A percentile compares a stretch with the other conserved stretches of the same genome.
phyloP scores from a whole-genome alignment of 1,284 basidiomycete species.

The Ganoderma meredithae region DNA sequence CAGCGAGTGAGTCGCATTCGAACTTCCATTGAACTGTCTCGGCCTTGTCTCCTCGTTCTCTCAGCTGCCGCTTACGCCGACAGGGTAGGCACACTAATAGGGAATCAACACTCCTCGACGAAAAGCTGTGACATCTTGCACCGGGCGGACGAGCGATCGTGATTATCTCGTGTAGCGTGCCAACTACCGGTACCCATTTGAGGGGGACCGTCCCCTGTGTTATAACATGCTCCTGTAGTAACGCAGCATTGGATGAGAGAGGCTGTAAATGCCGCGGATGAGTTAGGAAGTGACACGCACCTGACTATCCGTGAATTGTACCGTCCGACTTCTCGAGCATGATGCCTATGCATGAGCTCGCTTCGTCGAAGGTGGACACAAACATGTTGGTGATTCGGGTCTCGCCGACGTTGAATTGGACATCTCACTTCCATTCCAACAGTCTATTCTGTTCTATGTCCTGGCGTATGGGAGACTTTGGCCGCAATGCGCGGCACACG shows the following conservation, averaged over 20 bases:
- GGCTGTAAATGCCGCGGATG: too few relatives aligned
- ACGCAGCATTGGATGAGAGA: too few relatives aligned
- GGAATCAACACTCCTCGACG: conserved; percentile 95
- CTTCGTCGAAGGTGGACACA: conserved; percentile 94
- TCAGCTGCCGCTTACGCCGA: not conserved
- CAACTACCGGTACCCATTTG: conserved; percentile 53
- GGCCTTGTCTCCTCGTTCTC: not conserved
- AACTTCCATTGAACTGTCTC: not conserved
- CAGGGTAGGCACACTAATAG: conserved; percentile 13
- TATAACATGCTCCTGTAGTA: too few relatives aligned
- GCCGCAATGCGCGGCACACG: too few relatives aligned
- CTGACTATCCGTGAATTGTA: conserved; percentile 58
- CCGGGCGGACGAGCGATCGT: conserved; percentile 81
- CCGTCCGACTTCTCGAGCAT: conserved; percentile 79
- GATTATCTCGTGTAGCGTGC: conserved; percentile 45
- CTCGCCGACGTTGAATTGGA: conserved; percentile 94
- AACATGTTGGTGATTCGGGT: conserved; percentile 98
- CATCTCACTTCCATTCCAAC: conserved; percentile 92
- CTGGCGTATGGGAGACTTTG: not conserved
- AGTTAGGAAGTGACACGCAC: conserved; percentile 47
- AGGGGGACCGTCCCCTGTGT: conserved; percentile 72
- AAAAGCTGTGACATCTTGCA: conserved; percentile 95
- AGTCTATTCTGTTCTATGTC: conserved; percentile 79
- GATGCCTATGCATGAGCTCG: conserved; percentile 83
- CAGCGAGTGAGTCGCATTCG: not conserved